phyloP scores from a whole-genome alignment of 2,329 filamentous ascomycete genomes.

The Colletotrichum sp. region DNA sequence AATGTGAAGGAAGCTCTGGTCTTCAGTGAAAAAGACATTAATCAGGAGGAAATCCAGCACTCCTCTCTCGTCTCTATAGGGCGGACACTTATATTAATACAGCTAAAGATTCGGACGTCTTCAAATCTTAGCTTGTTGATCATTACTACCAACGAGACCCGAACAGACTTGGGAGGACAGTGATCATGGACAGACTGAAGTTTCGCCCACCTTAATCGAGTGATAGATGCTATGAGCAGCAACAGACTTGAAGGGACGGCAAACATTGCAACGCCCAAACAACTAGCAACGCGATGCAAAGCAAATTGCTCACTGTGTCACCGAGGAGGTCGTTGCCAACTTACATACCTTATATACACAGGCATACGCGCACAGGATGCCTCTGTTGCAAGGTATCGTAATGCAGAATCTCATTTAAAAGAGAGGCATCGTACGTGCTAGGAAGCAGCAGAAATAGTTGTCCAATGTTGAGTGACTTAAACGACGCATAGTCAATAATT shows the following conservation, averaged over 20 bases:
- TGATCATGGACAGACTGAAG: no score
- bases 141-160: no score
- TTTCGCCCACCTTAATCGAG: fast-evolving
- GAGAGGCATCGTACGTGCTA: background rate
- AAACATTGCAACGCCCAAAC: no score
- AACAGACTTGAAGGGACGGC: fast-evolving
- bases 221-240: no score
- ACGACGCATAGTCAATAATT: fast-evolving
- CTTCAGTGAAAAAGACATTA: background rate
- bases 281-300: no score
- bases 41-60: background rate
- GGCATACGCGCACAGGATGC: background rate
- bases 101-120: background rate
- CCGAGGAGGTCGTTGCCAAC: background rate
- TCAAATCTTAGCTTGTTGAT: background rate
- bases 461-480: background rate
- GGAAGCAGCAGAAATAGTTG: background rate
- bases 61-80: background rate
- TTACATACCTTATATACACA: fast-evolving
- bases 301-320: no score
- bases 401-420: background rate
- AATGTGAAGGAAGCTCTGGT: background rate
- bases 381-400: background rate
- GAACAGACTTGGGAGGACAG: no score
- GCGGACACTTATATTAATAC: background rate